Conservation (phyloP, 331 rosid genomes). For the Cydonia oblonga region DNA sequence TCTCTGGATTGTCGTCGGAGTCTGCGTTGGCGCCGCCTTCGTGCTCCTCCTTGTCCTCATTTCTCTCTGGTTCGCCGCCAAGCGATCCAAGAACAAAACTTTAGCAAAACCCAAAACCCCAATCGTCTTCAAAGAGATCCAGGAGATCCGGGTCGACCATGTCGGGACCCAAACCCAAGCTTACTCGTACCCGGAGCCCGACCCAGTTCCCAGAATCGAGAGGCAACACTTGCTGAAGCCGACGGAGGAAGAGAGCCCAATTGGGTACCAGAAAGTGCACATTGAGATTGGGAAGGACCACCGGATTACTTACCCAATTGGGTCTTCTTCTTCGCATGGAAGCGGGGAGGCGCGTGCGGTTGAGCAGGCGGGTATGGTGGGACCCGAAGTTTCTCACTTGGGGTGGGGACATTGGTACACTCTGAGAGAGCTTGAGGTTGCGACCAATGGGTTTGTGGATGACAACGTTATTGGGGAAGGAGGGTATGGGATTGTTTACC, state of each 20-base stretch:
- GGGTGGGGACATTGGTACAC: constrained; percentile 97
- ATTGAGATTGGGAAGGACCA: constrained; percentile 73
- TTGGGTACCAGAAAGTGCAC: constrained; percentile 35
- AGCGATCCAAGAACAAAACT: too few relatives aligned
- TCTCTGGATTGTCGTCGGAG: constrained; percentile 23
- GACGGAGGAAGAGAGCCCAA: constrained; percentile 38
- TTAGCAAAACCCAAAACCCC: too few relatives aligned
- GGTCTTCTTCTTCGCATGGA: constrained; percentile 39
- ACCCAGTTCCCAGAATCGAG: constrained; percentile 29
- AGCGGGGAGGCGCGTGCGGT: constrained; percentile 36
- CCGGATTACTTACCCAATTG: constrained; percentile 50
- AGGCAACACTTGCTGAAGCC: constrained; percentile 29
- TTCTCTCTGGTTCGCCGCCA: too few relatives aligned
- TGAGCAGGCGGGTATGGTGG: constrained; percentile 41
- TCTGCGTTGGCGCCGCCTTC: constrained; percentile 2
- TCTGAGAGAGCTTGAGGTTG: constrained; percentile 69
- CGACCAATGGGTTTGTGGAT: constrained; percentile 49
- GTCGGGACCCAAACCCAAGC: too few relatives aligned
- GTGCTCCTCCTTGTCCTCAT: too few relatives aligned
- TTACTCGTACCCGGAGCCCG: too few relatives aligned
- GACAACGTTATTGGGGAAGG: constrained; percentile 83
- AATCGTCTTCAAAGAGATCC: too few relatives aligned
- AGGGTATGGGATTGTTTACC: constrained; percentile 84
- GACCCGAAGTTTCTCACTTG: constrained; percentile 78
- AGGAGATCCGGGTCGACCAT: too few relatives aligned